Conservation (phyloP, 2,329 filamentous ascomycete genomes). For the Biscogniauxia marginata region DNA sequence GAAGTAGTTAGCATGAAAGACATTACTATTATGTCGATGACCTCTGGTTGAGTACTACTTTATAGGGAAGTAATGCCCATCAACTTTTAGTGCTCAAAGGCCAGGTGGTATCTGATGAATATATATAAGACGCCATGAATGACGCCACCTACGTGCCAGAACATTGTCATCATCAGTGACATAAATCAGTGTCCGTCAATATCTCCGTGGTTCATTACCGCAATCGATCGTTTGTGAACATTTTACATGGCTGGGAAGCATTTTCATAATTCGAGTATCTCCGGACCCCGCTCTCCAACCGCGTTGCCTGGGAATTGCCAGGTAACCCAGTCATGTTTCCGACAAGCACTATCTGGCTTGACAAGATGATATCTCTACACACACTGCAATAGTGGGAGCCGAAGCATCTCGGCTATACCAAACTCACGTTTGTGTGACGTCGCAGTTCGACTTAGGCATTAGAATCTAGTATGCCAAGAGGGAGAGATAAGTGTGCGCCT, state of each 20-base stretch:
- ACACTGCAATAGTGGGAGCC: neutral
- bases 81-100: neutral
- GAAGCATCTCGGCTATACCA: neutral
- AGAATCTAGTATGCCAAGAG: neutral
- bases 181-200: neutral
- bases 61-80: neutral
- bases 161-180: neutral
- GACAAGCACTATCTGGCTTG: neutral
- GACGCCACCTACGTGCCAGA: neutral
- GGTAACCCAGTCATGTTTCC: neutral
- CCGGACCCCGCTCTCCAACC: neutral
- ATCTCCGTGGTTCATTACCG: neutral
- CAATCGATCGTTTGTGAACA: neutral
- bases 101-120: neutral
- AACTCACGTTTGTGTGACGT: neutral
- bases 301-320: neutral
- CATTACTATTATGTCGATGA: slow-evolving; percentile 10
- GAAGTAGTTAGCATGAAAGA: slow-evolving; percentile 27
- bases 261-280: neutral
- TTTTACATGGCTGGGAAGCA: neutral
- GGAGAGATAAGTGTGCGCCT: neutral
- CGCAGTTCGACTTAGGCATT: neutral
- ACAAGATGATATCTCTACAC: neutral
- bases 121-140: neutral
- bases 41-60: neutral